phyloP scores from a whole-genome alignment of 1,139 yeast genomes.

The Yarrowia galli region DNA sequence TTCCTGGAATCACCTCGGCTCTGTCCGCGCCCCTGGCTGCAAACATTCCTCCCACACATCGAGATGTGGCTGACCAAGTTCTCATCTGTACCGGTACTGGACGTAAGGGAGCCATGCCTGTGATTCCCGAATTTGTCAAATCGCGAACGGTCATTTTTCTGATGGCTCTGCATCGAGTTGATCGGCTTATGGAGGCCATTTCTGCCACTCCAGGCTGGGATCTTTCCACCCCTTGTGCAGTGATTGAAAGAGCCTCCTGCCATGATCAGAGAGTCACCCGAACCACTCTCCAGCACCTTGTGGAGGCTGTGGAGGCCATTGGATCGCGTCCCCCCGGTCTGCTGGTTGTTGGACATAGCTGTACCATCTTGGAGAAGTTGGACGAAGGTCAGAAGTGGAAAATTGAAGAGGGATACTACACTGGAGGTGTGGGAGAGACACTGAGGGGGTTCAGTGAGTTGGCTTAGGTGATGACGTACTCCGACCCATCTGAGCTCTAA shows the following conservation, averaged over 20 bases:
- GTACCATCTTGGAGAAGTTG: conserved; percentile 59
- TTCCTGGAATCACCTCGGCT: conserved; percentile 92
- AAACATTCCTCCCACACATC: conserved; percentile 86
- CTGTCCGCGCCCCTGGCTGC: conserved; percentile 89
- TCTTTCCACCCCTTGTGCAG: conserved; percentile 74
- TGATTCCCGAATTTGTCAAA: conserved; percentile 73
- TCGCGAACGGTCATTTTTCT: conserved; percentile 84
- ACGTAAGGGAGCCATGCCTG: conserved; percentile 81
- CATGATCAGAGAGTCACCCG: conserved; percentile 89
- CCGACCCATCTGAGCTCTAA: too few species aligned
- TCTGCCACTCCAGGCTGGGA: conserved; percentile 69
- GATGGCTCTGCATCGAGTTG: conserved; percentile 88
- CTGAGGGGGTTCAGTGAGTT: background rate
- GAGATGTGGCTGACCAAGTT: conserved; percentile 93
- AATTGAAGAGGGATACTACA: conserved; percentile 65
- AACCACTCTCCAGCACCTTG: conserved; percentile 70
- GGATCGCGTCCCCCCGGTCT: conserved; percentile 96
- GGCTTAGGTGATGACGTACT: background rate
- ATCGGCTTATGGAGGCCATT: conserved; percentile 68
- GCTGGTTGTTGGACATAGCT: conserved; percentile 81
- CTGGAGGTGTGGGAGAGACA: background rate
- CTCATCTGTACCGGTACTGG: conserved; percentile 96
- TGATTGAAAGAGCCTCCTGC: conserved; percentile 90
- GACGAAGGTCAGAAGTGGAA: conserved; percentile 55
- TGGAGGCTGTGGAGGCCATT: conserved; percentile 74